Evolutionary conservation across 805 yeast genomes (phyloP), one percentile per base, ranked within the genome.

Genomic region (Pachysolen tannophilus): DNA sequence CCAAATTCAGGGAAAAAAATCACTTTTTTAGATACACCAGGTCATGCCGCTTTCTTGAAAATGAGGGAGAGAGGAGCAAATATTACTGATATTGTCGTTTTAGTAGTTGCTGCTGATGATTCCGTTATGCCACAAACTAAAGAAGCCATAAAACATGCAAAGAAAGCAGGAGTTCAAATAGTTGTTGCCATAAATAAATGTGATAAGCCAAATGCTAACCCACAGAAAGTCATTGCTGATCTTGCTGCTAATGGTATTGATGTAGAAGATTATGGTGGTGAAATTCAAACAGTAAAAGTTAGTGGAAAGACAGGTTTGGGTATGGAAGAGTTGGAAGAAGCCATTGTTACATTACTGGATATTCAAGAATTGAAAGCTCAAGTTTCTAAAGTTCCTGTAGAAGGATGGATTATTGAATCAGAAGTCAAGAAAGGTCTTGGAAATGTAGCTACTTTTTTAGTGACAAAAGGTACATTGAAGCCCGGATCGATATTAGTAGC

Each of bases 51-150:
- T 0, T 92, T 92, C 52, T 63, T 92, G 44, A 87, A 87, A 49
- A 87, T 92, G 95, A 74, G 98, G 46, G 94, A 90, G 59, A 71
- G 98, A 46, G 98, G 98, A 30, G 97, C 98, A 0, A 80, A 75
- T 45, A 75, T 88, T 28, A 92, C 98, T 0, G 98, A 92, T 63
- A 80, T 92, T 32, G 85, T 92, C 24, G 72, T 92, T 30, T 66
- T 92, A 36, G 97, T 90, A 2, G 95, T 92, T 15, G 97, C 97
- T 1, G 95, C 95, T 2, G 97, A 92, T 55, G 98, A 92, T 59
- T 84, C 96, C 1, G 94, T 92, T 16, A 92, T 82, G 94, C 97
- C 97, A 0, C 98, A 92, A 55, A 92, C 98, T 0, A 68, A 78
- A 27, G 98, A 92, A 56, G 97, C 97, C 2, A 85, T 92, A 42